Conservation (phyloP, 2,329 filamentous ascomycete species). For the Diplodia sapinea region DNA sequence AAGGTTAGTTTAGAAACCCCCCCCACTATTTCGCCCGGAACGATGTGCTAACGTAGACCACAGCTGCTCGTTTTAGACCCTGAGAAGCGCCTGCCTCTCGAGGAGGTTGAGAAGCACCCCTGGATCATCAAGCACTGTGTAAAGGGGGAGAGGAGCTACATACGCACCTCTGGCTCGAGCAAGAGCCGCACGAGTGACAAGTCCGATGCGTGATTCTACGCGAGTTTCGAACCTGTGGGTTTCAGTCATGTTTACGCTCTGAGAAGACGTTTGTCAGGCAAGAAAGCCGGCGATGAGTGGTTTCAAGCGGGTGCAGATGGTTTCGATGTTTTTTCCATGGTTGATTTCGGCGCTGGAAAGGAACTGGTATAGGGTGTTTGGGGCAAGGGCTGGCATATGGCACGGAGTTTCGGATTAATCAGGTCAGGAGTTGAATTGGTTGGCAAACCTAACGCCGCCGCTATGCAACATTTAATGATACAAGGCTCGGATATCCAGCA, state of each 20-base stretch:
- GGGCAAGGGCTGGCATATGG: slow-evolving; percentile 14
- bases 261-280: neutral
- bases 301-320: slow-evolving; percentile 15
- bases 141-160: slow-evolving; percentile 43
- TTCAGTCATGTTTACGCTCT: neutral
- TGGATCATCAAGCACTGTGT: slow-evolving; percentile 98
- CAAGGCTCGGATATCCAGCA: slow-evolving; percentile 23
- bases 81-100: slow-evolving; percentile 87
- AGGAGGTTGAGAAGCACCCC: slow-evolving; percentile 86
- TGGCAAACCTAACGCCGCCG: slow-evolving; percentile 28
- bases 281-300: neutral
- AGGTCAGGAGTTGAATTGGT: slow-evolving; percentile 31
- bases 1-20: slow-evolving; percentile 62
- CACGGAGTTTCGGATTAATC: slow-evolving; percentile 14
- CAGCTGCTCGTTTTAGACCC: slow-evolving; percentile 82
- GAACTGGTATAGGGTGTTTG: neutral
- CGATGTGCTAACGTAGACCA: slow-evolving; percentile 26
- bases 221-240: neutral
- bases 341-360: slow-evolving; percentile 12
- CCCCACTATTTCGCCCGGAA: neutral
- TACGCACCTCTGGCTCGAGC: slow-evolving; percentile 36
- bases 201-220: slow-evolving; percentile 17
- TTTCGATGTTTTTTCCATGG: neutral
- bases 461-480: slow-evolving; percentile 32
- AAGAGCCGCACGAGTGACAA: slow-evolving; percentile 30